phyloP scores from a whole-genome alignment of 2,329 filamentous ascomycete species.

The Phaeosphaeriaceae sp. region DNA sequence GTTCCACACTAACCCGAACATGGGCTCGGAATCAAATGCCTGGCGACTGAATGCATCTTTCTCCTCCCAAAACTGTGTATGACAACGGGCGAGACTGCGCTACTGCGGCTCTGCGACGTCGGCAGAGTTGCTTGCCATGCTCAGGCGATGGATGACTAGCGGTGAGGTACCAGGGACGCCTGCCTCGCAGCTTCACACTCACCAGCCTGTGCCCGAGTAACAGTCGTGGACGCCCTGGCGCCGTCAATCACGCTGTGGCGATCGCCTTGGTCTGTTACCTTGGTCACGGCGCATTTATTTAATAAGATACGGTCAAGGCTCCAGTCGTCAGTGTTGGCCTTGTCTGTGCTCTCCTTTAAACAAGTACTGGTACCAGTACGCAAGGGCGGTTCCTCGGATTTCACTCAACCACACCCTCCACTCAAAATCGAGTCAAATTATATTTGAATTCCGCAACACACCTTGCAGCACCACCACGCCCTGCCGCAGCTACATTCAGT shows the following conservation, averaged over 20 bases:
- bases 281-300: slow-evolving; percentile 30
- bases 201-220: slow-evolving; percentile 12
- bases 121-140: slow-evolving; percentile 16
- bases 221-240: slow-evolving; percentile 26
- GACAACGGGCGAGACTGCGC: slow-evolving; percentile 27
- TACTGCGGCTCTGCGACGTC: slow-evolving; percentile 27
- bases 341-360: slow-evolving; percentile 35
- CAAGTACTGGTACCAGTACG: slow-evolving; percentile 29
- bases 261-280: slow-evolving; percentile 32
- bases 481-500: slow-evolving; percentile 32
- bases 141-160: slow-evolving; percentile 27
- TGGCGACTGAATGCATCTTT: slow-evolving; percentile 21
- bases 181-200: slow-evolving; percentile 39
- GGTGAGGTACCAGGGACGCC: slow-evolving; percentile 38
- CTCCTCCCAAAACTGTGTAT: slow-evolving; percentile 25
- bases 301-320: slow-evolving; percentile 33
- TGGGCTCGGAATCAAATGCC: slow-evolving; percentile 23
- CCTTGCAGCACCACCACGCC: slow-evolving; percentile 33
- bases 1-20: slow-evolving; percentile 15
- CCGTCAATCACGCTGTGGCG: slow-evolving; percentile 33
- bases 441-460: slow-evolving; percentile 43
- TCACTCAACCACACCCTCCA: slow-evolving; percentile 25
- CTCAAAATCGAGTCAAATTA: slow-evolving; percentile 36
- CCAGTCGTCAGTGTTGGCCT: slow-evolving; percentile 25
- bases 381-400: slow-evolving; percentile 42